These are phyloP conservation scores for Melocanna baccifera DNA, from an alignment of 176 grass and related monocot species.

Conservation along the genomic window DNA sequence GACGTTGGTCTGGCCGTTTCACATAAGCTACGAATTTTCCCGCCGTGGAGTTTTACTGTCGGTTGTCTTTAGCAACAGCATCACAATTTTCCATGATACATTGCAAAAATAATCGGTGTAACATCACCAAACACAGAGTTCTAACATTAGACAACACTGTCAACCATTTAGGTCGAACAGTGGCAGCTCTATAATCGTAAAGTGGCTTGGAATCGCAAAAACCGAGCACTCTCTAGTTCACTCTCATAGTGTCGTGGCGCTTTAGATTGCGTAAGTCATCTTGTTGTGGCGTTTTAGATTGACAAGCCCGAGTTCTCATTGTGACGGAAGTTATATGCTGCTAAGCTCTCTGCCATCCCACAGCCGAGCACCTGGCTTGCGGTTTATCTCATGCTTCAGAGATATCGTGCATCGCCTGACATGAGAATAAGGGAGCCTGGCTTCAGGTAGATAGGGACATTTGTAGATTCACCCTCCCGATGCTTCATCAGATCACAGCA, in stretches of 20 bases:
- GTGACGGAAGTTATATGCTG: slow-evolving; percentile 17
- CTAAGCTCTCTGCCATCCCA: slow-evolving; percentile 23
- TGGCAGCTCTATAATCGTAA: not conserved
- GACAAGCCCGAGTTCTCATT: not conserved
- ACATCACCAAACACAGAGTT: too few relatives aligned
- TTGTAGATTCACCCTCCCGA: too few relatives aligned
- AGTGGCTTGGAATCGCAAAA: not conserved
- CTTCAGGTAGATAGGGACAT: slow-evolving; percentile 58
- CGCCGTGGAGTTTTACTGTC: too few relatives aligned
- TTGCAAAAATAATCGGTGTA: not conserved
- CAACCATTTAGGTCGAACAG: too few relatives aligned
- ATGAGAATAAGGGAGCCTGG: slow-evolving; percentile 84
- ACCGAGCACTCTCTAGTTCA: not conserved
- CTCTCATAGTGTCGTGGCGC: not conserved
- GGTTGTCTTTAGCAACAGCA: not conserved
- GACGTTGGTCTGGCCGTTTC: too few relatives aligned
- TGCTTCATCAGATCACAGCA: too few relatives aligned
- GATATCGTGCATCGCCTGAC: slow-evolving; percentile 47
- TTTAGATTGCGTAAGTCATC: too few relatives aligned
- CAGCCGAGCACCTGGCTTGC: slow-evolving; percentile 35
- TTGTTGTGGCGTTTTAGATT: too few relatives aligned
- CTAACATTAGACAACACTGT: too few relatives aligned
- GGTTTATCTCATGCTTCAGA: slow-evolving; percentile 83
- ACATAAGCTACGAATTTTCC: too few relatives aligned
- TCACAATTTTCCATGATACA: not conserved